Percentiles rank a stretch among this genome's conserved stretches.
phyloP scores from a whole-genome alignment of 495 filamentous ascomycete genomes.

The Staphylotrichum longicolle region DNA sequence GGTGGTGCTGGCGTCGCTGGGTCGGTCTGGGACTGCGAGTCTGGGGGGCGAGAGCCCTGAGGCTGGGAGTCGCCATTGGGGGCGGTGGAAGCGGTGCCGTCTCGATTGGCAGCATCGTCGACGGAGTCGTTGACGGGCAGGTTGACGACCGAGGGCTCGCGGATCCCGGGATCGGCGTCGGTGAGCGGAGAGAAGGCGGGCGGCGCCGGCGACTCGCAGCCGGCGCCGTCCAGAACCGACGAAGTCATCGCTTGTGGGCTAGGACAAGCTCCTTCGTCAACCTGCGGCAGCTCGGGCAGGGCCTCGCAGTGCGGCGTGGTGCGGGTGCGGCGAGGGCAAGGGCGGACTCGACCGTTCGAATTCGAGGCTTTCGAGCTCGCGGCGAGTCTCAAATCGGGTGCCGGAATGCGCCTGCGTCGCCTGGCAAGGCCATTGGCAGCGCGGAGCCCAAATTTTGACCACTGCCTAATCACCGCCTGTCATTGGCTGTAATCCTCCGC shows the following conservation, averaged over 20 bases:
- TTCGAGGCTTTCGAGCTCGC: neutral
- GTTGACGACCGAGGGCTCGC: slow-evolving; percentile 28
- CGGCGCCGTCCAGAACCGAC: slow-evolving; percentile 31
- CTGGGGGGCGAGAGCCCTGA: neutral
- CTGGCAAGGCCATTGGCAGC: slow-evolving; percentile 11
- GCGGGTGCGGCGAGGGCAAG: slow-evolving; percentile 8
- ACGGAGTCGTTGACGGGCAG: neutral
- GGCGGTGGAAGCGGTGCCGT: neutral
- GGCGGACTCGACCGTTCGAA: neutral
- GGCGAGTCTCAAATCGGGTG: slow-evolving; percentile 19
- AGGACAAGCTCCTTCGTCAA: slow-evolving; percentile 40
- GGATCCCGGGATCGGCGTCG: slow-evolving; percentile 30
- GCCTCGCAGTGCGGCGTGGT: slow-evolving; percentile 10
- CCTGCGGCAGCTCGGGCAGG: slow-evolving; percentile 19
- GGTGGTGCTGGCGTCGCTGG: neutral
- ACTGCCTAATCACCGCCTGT: neutral
- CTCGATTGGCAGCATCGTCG: neutral
- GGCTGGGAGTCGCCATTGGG: neutral
- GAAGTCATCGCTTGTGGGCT: slow-evolving; percentile 39
- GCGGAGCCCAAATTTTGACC: slow-evolving; percentile 22
- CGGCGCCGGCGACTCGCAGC: slow-evolving; percentile 33
- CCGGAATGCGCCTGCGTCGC: slow-evolving; percentile 23
- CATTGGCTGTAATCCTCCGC: slow-evolving; percentile 20
- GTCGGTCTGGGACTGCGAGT: neutral
- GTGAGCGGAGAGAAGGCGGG: slow-evolving; percentile 38